Evolutionary conservation across 805 yeast species (phyloP).

Genomic region (Komagataella pastoris): DNA sequence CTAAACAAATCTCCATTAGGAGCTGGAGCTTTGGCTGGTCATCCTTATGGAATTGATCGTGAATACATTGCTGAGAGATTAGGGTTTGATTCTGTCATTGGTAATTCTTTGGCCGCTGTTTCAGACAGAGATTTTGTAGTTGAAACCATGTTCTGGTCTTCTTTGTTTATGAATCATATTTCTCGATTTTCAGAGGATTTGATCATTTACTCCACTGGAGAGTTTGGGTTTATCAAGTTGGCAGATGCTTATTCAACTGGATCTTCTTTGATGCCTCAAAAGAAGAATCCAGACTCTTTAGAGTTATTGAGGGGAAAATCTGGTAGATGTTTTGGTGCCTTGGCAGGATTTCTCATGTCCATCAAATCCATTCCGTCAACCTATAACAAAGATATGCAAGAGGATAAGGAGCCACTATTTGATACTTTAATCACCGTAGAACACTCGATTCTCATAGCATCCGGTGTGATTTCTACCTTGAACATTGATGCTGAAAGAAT

Average conservation of each 20-base stretch:
- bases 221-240: slow-evolving; percentile 84
- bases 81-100: slow-evolving; percentile 78
- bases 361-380: slow-evolving; percentile 96
- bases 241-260: slow-evolving; percentile 99
- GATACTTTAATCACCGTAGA: slow-evolving; percentile 84
- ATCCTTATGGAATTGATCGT: slow-evolving; percentile 97
- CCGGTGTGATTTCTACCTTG: slow-evolving; percentile 91
- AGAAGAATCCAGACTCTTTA: slow-evolving; percentile 94
- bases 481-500: slow-evolving; percentile 58
- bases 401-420: slow-evolving; percentile 96
- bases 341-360: slow-evolving; percentile 94
- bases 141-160: slow-evolving; percentile 91
- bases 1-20: slow-evolving; percentile 89
- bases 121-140: slow-evolving; percentile 96
- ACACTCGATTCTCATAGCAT: slow-evolving; percentile 87
- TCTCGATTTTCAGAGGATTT: slow-evolving; percentile 92
- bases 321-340: slow-evolving; percentile 92
- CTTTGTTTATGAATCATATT: slow-evolving; percentile 89
- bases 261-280: slow-evolving; percentile 97
- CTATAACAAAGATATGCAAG: slow-evolving; percentile 97
- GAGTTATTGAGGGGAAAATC: slow-evolving; percentile 94
- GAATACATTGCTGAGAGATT: slow-evolving; percentile 72
- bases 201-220: slow-evolving; percentile 93
- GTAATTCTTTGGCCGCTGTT: slow-evolving; percentile 93
- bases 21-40: slow-evolving; percentile 97